Evolutionary conservation across 306 rosid genomes (phyloP).

Genomic region (Phaseolus lunatus): DNA sequence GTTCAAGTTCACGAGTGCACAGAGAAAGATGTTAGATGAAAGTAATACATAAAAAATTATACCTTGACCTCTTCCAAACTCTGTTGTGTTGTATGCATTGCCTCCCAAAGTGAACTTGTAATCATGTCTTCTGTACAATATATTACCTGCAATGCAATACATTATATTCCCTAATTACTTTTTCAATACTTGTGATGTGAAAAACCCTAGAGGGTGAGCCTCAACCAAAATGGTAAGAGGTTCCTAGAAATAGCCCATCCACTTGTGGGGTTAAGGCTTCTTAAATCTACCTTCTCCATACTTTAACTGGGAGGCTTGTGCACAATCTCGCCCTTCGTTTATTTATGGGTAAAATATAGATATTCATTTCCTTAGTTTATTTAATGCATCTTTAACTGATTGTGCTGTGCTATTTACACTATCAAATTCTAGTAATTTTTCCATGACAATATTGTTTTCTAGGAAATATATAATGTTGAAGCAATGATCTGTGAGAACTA

Average conservation of each 20-base stretch:
- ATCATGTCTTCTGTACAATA: conserved; percentile 88
- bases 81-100: conserved; percentile 71
- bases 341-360: not conserved
- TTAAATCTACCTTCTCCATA: not conserved
- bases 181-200: not conserved
- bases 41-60: conserved; percentile 27
- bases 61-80: conserved; percentile 73
- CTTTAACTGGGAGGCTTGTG: not conserved
- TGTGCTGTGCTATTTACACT: not conserved
- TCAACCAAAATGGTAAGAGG: too few species aligned
- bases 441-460: not conserved
- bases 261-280: too few species aligned
- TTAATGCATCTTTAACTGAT: not conserved
- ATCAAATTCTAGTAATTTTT: not conserved
- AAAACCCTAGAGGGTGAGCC: too few species aligned
- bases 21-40: conserved; percentile 24
- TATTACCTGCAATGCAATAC: conserved; percentile 58
- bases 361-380: conserved; percentile 1
- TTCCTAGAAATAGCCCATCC: too few species aligned
- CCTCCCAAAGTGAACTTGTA: conserved; percentile 78
- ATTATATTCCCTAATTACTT: not conserved
- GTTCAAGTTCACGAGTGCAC: conserved; percentile 27
- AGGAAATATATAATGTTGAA: conserved; percentile 8
- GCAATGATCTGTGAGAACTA: not conserved
- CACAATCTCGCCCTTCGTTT: not conserved